Percentiles rank a stretch among this genome's conserved stretches.
Evolutionary conservation across 1,284 basidiomycete species (phyloP).

Genomic region (Ceratobasidium papillatum): DNA sequence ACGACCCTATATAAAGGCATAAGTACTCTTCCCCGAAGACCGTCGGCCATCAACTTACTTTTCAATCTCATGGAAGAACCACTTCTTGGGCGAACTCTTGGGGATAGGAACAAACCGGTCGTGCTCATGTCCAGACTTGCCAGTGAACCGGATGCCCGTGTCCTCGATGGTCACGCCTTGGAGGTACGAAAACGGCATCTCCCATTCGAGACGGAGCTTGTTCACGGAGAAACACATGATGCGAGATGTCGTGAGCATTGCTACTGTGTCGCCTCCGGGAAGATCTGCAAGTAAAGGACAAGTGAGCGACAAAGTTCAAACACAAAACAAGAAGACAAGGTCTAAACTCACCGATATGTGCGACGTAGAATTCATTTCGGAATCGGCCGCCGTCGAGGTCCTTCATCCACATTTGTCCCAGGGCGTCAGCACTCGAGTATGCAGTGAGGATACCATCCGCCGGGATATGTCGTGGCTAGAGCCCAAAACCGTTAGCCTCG

Average conservation of each 20-base stretch:
- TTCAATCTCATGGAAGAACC: conserved; percentile 65
- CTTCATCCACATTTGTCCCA: conserved; percentile 96
- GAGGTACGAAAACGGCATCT: conserved; percentile 87
- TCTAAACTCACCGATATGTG: conserved; percentile 77
- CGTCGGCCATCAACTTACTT: conserved; percentile 36
- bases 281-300: conserved; percentile 60
- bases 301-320: background rate
- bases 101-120: conserved; percentile 63
- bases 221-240: conserved; percentile 88
- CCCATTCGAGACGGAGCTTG: conserved; percentile 89
- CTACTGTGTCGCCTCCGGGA: conserved; percentile 82
- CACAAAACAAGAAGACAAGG: background rate
- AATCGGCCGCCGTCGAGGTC: conserved; percentile 90
- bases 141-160: conserved; percentile 86
- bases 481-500: background rate
- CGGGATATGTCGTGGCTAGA: conserved; percentile 84
- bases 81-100: conserved; percentile 59
- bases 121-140: conserved; percentile 63
- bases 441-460: conserved; percentile 87
- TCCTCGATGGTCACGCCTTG: conserved; percentile 90
- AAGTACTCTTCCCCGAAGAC: background rate
- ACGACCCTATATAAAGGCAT: conserved; percentile 24
- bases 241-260: conserved; percentile 80
- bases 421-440: conserved; percentile 87
- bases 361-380: conserved; percentile 87